Evolutionary conservation across 2,329 filamentous ascomycete genomes (phyloP), one percentile per base, ranked within the genome.

Genomic region (Mycosphaerelloides madeirae): DNA sequence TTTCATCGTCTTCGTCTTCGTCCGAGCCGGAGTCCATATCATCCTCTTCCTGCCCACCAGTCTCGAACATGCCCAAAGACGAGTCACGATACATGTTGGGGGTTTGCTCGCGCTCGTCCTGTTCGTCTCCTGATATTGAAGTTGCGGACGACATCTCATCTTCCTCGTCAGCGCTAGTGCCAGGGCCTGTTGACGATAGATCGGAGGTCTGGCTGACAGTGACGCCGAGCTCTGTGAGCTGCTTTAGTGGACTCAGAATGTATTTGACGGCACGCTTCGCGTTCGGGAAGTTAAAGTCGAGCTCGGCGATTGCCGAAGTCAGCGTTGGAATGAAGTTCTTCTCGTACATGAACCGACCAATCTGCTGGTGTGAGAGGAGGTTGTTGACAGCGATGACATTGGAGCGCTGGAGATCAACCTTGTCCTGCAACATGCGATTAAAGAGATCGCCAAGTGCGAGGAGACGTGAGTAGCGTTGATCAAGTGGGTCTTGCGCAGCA

Each of bases 51-150:
- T 89, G 84, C 46, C 85, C 80, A 38, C 83, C 80, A 53, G 86
- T 84, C 64, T 97, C 93, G 41, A 96, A 83, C 82, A 97, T 94
- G 38, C 93, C 91, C 16, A 98, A 74, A 1, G 94, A 88, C 2
- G 93, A 97, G 66, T 97, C 95, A 41, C 94, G 85, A 71, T 96
- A 97, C 15, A 98, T 77, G 68, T 98, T 93, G 22, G 94, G 93
- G 4, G 94, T 98, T 64, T 97, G 93, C 66, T 95, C 89, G 34
- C 89, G 83, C 44, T 65, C 61, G 18, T 58, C 59, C 19, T 59
- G 57, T 44, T 72, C 69, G 29, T 89, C 73, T 52, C 95, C 90
- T 9, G 91, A 96, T 18, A 95, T 80, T 1, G 91, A 95, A 3
- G 89, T 94, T 3, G 85, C 81, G 9, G 87, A 93, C 2, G 83